Evolutionary conservation across 768 basidiomycete genomes (phyloP).

Genomic region (Russula emetica): DNA sequence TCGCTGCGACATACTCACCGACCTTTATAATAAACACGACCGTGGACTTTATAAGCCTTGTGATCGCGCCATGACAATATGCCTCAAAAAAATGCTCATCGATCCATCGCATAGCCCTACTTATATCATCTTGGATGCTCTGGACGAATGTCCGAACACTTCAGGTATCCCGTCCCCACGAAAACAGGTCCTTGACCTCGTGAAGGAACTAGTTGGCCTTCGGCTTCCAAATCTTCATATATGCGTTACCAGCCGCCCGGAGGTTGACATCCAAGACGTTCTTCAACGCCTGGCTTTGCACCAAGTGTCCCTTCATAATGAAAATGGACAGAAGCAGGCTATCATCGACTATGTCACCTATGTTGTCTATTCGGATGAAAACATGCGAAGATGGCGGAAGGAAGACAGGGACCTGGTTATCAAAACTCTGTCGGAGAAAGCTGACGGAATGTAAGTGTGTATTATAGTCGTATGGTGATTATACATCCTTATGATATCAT

Average conservation of each 20-base stretch:
- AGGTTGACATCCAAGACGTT: not conserved
- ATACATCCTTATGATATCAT: not conserved
- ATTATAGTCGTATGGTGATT: not conserved
- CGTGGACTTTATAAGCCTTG: not conserved
- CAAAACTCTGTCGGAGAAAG: not conserved
- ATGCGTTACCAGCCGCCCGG: slow-evolving; percentile 1
- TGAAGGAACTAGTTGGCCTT: not conserved
- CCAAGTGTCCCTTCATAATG: not conserved
- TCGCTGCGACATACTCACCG: not conserved
- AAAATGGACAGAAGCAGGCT: not conserved
- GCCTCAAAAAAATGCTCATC: not conserved
- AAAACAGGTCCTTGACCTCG: not conserved
- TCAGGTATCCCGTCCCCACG: not conserved
- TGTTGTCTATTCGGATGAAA: not conserved
- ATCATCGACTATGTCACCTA: not conserved
- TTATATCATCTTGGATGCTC: not conserved
- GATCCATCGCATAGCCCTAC: not conserved
- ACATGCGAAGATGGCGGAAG: not conserved
- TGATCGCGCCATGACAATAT: not conserved
- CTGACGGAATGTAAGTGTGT: not conserved
- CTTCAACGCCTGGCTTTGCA: not conserved
- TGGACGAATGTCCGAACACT: slow-evolving; percentile 2
- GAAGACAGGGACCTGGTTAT: slow-evolving; percentile 3
- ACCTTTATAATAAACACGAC: not conserved
- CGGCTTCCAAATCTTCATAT: not conserved